Conservation (phyloP, 1,139 yeast genomes). For the Chernovozyma sophiae-reginae region DNA sequence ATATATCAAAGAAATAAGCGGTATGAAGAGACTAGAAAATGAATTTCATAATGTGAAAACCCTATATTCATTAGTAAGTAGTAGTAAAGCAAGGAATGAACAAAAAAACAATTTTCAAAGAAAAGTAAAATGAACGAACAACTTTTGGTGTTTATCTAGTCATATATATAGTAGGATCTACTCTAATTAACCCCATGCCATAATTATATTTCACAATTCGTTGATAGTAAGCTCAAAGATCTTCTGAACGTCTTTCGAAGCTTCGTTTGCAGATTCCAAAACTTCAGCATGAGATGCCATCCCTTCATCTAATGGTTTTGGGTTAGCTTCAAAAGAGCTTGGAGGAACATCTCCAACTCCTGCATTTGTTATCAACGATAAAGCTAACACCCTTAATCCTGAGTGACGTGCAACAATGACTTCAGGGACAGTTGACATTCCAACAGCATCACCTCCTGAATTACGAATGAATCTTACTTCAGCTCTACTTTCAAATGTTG, state of each 20-base stretch:
- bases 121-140: constrained; percentile 2
- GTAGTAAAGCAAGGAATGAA: neutral
- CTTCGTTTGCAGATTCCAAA: constrained; percentile 72
- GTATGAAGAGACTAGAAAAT: too few relatives aligned
- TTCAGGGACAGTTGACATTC: constrained; percentile 98
- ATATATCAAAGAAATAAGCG: neutral
- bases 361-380: constrained; percentile 81
- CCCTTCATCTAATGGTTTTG: constrained; percentile 59
- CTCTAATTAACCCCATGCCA: too few relatives aligned
- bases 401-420: constrained; percentile 88
- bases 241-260: constrained; percentile 73
- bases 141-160: too few relatives aligned
- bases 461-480: constrained; percentile 73
- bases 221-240: constrained; percentile 65
- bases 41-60: neutral
- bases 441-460: constrained; percentile 91
- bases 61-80: neutral
- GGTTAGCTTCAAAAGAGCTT: constrained; percentile 57
- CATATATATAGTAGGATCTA: too few relatives aligned
- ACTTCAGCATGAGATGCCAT: constrained; percentile 92
- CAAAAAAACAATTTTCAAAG: constrained; percentile 1
- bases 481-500: constrained; percentile 90
- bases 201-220: constrained; percentile 33
- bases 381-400: constrained; percentile 75
- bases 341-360: constrained; percentile 77